phyloP scores from a whole-genome alignment of 768 basidiomycete species.

The Jaapia argillacea region DNA sequence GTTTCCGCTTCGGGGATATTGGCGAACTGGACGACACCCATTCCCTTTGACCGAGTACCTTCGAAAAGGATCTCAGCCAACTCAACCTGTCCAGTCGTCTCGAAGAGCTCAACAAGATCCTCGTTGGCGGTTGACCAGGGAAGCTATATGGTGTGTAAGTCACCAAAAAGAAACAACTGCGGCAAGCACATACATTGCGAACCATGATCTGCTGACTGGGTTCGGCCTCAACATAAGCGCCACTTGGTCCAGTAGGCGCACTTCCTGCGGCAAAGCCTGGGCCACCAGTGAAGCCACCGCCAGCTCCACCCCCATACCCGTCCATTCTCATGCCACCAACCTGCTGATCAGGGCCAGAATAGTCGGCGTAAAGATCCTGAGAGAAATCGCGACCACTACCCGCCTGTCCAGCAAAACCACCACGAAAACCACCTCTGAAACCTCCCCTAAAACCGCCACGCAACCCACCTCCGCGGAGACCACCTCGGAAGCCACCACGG shows the following conservation, averaged over 20 bases:
- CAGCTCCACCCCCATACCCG: slow-evolving; percentile 27
- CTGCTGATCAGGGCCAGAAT: slow-evolving; percentile 77
- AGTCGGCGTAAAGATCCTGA: slow-evolving; percentile 87
- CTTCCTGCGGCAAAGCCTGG: slow-evolving; percentile 22
- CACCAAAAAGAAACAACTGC: not conserved
- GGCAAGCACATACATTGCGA: slow-evolving; percentile 75
- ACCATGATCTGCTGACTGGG: slow-evolving; percentile 98
- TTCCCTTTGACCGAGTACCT: slow-evolving; percentile 85
- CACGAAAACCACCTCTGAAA: slow-evolving; percentile 46
- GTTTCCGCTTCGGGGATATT: slow-evolving; percentile 86
- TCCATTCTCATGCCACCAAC: slow-evolving; percentile 27
- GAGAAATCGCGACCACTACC: slow-evolving; percentile 64
- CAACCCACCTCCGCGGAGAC: slow-evolving; percentile 24
- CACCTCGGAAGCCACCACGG: slow-evolving; percentile 44
- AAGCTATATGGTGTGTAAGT: slow-evolving; percentile 37
- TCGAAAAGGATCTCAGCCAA: slow-evolving; percentile 93
- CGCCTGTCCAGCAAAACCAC: slow-evolving; percentile 40
- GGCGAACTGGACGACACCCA: slow-evolving; percentile 92
- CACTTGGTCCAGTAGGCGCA: slow-evolving; percentile 25
- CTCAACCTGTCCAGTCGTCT: slow-evolving; percentile 93
- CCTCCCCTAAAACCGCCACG: slow-evolving; percentile 44
- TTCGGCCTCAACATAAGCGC: slow-evolving; percentile 49
- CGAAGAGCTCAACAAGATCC: slow-evolving; percentile 94
- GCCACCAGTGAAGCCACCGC: slow-evolving; percentile 26
- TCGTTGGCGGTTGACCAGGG: slow-evolving; percentile 99